Percentiles rank a stretch among this genome's conserved stretches.
phyloP scores from a whole-genome alignment of 495 filamentous ascomycete genomes.

The Aspergillus kassunensis region DNA sequence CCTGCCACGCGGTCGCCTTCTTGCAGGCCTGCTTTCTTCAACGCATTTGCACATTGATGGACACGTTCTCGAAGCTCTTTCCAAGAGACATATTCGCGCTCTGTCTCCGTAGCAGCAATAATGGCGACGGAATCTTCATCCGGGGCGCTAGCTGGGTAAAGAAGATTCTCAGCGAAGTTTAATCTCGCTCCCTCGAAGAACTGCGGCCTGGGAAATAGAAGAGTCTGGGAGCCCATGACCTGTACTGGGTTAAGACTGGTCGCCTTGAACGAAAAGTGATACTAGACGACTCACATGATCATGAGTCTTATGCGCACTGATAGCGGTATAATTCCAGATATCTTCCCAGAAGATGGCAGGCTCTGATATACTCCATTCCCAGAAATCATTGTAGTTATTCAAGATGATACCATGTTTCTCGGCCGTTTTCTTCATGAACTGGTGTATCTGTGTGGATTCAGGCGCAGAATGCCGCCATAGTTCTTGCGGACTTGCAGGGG shows the following conservation, averaged over 20 bases:
- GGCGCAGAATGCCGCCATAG: constrained; percentile 73
- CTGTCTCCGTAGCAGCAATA: constrained; percentile 69
- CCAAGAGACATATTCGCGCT: constrained; percentile 71
- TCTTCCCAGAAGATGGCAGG: constrained; percentile 78
- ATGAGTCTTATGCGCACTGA: constrained; percentile 64
- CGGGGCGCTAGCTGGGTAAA: constrained; percentile 64
- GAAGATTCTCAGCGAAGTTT: constrained; percentile 91
- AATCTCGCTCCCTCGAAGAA: constrained; percentile 77
- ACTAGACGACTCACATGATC: constrained; percentile 46
- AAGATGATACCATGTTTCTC: constrained; percentile 60
- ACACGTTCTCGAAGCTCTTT: constrained; percentile 74
- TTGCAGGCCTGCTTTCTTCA: constrained; percentile 60
- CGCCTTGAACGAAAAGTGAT: neutral
- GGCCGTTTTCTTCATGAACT: constrained; percentile 66
- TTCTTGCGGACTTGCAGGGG: constrained; percentile 32
- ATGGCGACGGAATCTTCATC: constrained; percentile 58
- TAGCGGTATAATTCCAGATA: constrained; percentile 74
- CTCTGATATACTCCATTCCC: constrained; percentile 79
- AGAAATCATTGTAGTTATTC: constrained; percentile 62
- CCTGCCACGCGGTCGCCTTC: constrained; percentile 74
- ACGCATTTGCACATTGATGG: constrained; percentile 62
- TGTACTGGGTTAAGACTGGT: constrained; percentile 27
- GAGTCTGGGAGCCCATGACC: constrained; percentile 61
- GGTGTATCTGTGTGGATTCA: constrained; percentile 61
- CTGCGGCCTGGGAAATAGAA: constrained; percentile 78